phyloP scores from a whole-genome alignment of 2,329 filamentous ascomycete genomes.

The Botrytis elliptica region DNA sequence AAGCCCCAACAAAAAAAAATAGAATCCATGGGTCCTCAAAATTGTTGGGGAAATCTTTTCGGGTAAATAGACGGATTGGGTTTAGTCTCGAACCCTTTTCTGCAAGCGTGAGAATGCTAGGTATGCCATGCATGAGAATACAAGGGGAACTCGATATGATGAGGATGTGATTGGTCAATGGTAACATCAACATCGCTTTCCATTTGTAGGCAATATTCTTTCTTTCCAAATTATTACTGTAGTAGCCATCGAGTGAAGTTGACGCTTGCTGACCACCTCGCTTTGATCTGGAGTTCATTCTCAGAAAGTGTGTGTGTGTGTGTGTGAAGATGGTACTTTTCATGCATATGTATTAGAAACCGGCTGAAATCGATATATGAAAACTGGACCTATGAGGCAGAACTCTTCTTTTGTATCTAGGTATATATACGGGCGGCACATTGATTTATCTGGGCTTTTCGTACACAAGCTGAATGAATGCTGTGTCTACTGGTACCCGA shows the following conservation, averaged over 20 bases:
- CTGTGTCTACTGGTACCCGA: not conserved
- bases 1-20: constrained; percentile 19
- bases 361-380: not conserved
- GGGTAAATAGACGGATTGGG: constrained; percentile 1
- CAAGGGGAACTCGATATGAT: not conserved
- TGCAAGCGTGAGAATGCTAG: not conserved
- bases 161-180: constrained; percentile 14
- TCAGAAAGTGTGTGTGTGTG: not conserved
- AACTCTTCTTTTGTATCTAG: not conserved
- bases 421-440: not conserved
- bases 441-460: not conserved
- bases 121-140: constrained; percentile 5
- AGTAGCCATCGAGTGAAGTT: not conserved
- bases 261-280: not conserved
- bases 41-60: constrained; percentile 20
- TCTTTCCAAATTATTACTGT: too few species aligned
- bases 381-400: not conserved
- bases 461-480: constrained; percentile 6
- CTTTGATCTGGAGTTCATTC: too few species aligned
- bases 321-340: not conserved
- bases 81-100: constrained; percentile 10
- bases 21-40: not conserved
- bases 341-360: not conserved
- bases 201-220: not conserved
- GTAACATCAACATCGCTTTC: constrained; percentile 11